Evolutionary conservation across 2,329 filamentous ascomycete genomes (phyloP), one percentile per base, ranked within the genome.

Genomic region (Fusarium agapanthi): DNA sequence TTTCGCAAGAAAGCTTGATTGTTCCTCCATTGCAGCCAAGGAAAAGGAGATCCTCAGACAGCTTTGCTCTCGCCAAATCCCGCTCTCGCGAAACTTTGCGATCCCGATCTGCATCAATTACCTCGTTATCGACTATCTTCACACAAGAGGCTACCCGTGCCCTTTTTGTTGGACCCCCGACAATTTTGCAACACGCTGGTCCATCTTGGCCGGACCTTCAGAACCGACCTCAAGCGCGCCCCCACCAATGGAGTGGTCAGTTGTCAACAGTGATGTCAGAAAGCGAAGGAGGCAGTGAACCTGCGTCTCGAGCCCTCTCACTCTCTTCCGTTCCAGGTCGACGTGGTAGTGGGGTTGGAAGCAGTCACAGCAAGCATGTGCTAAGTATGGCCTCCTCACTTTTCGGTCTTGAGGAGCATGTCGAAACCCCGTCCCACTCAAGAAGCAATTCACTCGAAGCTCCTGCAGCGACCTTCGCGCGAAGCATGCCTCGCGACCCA

Each of bases 191-290:
- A 32, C 76, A 80, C 44, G 60, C 69, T 45, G 75, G 74, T 18
- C 55, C 76, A 22, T 66, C 67, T 40, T 77, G 76, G 70, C 69
- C 74, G 34, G 66, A 77, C 14, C 67, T 76, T 20, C 65, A 66
- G 32, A 60, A 58, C 20, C 59, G 67, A 34, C 59, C 77, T 22
- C 67, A 72, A 50, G 45, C 69, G 51, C 80, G 84, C 65, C 84
- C 86, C 61, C 88, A 90, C 76, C 88, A 88, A 85, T 91, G 89
- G 88, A 90, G 88, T 80, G 87, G 88, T 48, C 88, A 90, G 79
- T 83, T 91, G 45, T 91, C 90, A 43, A 90, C 89, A 48, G 89
- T 91, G 68, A 83, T 87, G 79, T 91, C 89, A 38, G 89, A 90
- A 78, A 88, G 87, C 76, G 89, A 91, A 70, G 84, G 80, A 47